These are phyloP conservation scores for Tricholoma matsutake DNA, from an alignment of 768 basidiomycete species.

Conservation along the genomic window DNA sequence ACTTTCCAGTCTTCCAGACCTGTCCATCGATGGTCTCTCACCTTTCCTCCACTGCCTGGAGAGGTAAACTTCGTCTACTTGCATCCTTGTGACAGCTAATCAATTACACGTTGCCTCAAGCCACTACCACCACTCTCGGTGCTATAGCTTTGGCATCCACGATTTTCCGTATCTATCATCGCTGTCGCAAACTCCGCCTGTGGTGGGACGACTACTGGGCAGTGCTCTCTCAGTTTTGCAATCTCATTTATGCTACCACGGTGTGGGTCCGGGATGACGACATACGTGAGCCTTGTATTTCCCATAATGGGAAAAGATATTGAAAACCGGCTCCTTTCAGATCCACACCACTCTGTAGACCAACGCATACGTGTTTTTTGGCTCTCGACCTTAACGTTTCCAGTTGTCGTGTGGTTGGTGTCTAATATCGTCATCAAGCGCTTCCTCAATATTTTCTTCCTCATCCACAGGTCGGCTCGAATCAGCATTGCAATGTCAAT, in stretches of 20 bases:
- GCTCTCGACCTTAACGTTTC: constrained; percentile 4
- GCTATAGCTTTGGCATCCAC: constrained; percentile 14
- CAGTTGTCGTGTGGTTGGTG: constrained; percentile 13
- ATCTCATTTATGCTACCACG: constrained; percentile 3
- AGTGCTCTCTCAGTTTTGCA: constrained; percentile 6
- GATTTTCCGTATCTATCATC: constrained; percentile 14
- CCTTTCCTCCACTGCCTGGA: constrained; percentile 1
- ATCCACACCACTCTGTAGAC: neutral
- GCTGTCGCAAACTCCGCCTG: constrained; percentile 11
- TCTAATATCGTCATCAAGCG: neutral
- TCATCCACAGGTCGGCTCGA: constrained; percentile 11
- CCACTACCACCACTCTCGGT: constrained; percentile 10
- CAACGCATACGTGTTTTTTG: constrained; percentile 11
- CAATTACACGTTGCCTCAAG: neutral
- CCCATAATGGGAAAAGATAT: neutral
- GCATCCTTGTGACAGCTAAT: neutral
- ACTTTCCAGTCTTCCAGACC: too few species aligned
- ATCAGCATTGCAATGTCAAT: constrained; percentile 20
- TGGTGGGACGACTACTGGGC: constrained; percentile 26
- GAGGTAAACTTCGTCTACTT: neutral
- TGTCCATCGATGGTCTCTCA: neutral
- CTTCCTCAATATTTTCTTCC: neutral
- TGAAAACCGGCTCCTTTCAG: neutral
- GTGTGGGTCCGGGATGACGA: constrained; percentile 11
- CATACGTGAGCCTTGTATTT: neutral